These are phyloP conservation scores for Wickerhamomyces queroliae DNA, from an alignment of 805 yeast species.

Conservation along the genomic window DNA sequence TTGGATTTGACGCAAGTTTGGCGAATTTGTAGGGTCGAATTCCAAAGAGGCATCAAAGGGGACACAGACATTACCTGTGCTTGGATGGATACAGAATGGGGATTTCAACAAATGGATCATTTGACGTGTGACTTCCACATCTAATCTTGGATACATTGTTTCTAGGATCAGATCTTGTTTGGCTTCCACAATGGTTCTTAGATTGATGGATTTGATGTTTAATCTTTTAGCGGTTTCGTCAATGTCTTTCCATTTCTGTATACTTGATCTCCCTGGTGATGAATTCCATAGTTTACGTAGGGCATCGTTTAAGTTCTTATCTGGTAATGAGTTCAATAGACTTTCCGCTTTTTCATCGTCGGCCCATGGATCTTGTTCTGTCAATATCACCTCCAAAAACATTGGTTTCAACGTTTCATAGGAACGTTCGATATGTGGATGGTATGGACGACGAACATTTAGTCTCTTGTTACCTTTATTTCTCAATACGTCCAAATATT, in stretches of 20 bases:
- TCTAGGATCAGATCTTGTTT: slow-evolving; percentile 78
- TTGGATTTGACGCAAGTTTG: slow-evolving; percentile 61
- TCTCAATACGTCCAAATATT: slow-evolving; percentile 73
- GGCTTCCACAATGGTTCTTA: slow-evolving; percentile 53
- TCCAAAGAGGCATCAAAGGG: slow-evolving; percentile 50
- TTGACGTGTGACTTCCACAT: slow-evolving; percentile 87
- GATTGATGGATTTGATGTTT: slow-evolving; percentile 33
- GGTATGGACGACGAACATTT: slow-evolving; percentile 70
- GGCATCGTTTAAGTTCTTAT: slow-evolving; percentile 45
- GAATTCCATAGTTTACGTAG: slow-evolving; percentile 55
- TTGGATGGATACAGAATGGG: slow-evolving; percentile 96
- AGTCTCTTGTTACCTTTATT: slow-evolving; percentile 45
- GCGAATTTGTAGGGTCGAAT: slow-evolving; percentile 78
- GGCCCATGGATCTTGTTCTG: slow-evolving; percentile 87
- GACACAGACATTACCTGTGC: slow-evolving; percentile 93
- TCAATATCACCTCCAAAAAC: slow-evolving; percentile 61
- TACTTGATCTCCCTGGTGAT: slow-evolving; percentile 45
- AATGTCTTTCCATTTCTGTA: slow-evolving; percentile 76
- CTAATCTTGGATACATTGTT: slow-evolving; percentile 85
- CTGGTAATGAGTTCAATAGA: slow-evolving; percentile 56
- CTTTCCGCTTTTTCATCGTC: slow-evolving; percentile 46
- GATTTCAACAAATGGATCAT: slow-evolving; percentile 89
- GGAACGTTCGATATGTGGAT: slow-evolving; percentile 81
- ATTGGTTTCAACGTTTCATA: slow-evolving; percentile 56
- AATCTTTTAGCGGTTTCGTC: slow-evolving; percentile 40